A percentile compares a stretch with the other conserved stretches of the same genome.
Evolutionary conservation across 2,329 filamentous ascomycete species (phyloP).

Genomic region (Cercospora sojina): DNA sequence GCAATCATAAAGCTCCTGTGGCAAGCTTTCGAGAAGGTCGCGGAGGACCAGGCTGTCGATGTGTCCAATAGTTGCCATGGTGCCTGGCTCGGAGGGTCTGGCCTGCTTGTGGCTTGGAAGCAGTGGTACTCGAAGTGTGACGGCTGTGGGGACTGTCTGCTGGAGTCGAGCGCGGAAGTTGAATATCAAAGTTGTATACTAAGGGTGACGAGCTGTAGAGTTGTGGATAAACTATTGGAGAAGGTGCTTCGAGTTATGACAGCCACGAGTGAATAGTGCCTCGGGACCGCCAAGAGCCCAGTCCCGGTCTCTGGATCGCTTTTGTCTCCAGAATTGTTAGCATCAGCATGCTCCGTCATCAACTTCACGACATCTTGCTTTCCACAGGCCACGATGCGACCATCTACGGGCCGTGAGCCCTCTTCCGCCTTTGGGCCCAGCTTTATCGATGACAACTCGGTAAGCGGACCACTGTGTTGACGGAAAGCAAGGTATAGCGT

Average conservation of each 20-base stretch:
- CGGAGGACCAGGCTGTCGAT: neutral
- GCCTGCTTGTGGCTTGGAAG: neutral
- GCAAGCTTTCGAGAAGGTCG: neutral
- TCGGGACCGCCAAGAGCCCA: neutral
- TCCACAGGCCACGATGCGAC: neutral
- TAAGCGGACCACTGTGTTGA: neutral
- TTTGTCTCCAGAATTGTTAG: neutral
- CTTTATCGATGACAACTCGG: neutral
- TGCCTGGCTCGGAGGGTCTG: neutral
- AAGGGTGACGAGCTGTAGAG: neutral
- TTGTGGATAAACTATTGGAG: neutral
- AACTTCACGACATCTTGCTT: neutral
- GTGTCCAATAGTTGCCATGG: neutral
- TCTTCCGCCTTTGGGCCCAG: neutral
- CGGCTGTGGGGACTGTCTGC: neutral
- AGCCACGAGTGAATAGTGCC: neutral
- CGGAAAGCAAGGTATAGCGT: neutral
- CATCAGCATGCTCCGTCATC: neutral
- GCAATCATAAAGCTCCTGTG: neutral
- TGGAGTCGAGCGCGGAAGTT: neutral
- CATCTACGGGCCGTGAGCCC: neutral
- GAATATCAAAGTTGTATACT: neutral
- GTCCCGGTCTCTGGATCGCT: neutral
- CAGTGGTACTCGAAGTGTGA: neutral
- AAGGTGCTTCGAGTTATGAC: neutral